Base-by-base conservation (phyloP, 257 asterid species). In the Fraxinus pennsylvanica region DNA sequence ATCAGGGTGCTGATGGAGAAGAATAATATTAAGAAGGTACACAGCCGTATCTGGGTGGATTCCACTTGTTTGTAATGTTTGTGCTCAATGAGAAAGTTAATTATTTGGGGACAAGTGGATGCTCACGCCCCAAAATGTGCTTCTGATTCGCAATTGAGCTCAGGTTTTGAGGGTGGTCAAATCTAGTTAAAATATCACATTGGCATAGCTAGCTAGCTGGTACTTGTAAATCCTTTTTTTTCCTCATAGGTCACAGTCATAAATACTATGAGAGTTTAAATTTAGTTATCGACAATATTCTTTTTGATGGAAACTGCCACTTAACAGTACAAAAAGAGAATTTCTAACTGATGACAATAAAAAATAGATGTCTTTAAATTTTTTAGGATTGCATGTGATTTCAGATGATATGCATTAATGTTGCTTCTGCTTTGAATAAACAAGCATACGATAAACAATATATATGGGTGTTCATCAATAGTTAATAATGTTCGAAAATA, bases 1-100 rank as follows among this genome's bases (percentile, higher is more conserved):
- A 87, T 92, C 47, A 86, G 95, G 90, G 78, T 66, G 77, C 14
- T 80, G 82, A 92, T 90, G 96, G 96, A 91, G 71, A 82, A 74
- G 70, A 88, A 86, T 32, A 85, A 82, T 1, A 81, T 94, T 47
- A 85, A 61, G 74, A 94, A 94, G 87, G 87, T 78, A 80, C 75
- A 82, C 25, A 97, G 91, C 65, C 90, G 85, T 79, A 93, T 97
- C 79, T 73, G 87, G 84, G 88, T 92, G 47, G 87, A 87, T 85
- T 82, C 87, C 3, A 73, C 82, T 78, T 83, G 76, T 45, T 79
- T 80, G 4, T 83, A 74, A 74, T 74, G 36, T 7, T 69, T 78
- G 12, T 79, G 32, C 3, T 33, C 35, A 74, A 45, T 50, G 67
- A 22, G 21, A 38, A 70, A 72, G 32, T 73, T 9, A 47, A 30